Conservation (phyloP, 2,329 filamentous ascomycete genomes). For the Colletotrichum costaricense region DNA sequence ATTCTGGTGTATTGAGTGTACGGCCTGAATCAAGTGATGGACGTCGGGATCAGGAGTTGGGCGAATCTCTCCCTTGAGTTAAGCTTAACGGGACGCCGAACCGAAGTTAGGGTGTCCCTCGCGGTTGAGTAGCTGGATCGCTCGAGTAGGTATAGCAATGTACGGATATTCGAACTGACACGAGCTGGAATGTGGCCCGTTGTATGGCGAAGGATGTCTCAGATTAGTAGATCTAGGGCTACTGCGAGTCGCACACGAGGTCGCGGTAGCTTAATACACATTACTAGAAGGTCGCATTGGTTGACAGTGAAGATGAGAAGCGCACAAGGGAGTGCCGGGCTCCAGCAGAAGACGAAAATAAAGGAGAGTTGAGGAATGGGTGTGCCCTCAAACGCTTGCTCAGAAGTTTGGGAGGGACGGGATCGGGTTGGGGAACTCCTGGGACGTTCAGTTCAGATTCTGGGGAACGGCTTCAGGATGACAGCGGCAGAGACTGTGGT, state of each 20-base stretch:
- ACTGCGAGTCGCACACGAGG: conserved; percentile 12
- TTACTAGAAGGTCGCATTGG: not conserved
- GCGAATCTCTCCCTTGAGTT: not conserved
- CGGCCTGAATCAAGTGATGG: not conserved
- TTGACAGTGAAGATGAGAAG: not conserved
- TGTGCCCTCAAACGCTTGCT: not conserved
- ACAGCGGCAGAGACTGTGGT: not conserved
- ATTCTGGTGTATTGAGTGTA: not conserved
- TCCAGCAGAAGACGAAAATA: not conserved
- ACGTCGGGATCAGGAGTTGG: not conserved
- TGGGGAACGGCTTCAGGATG: not conserved
- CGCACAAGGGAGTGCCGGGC: not conserved
- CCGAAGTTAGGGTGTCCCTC: not conserved
- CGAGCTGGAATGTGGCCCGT: not conserved
- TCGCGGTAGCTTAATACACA: not conserved
- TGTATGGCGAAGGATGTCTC: conserved; percentile 20
- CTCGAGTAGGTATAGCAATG: not conserved
- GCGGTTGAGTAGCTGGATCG: not conserved
- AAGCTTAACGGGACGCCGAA: not conserved
- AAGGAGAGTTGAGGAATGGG: not conserved
- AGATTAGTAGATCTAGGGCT: conserved; percentile 7
- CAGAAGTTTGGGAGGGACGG: conserved; percentile 1
- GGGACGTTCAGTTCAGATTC: not conserved
- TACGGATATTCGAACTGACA: not conserved
- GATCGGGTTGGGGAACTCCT: conserved; percentile 6